Conservation (phyloP, 169 alveolate genomes). For the Plasmodium malariae region DNA sequence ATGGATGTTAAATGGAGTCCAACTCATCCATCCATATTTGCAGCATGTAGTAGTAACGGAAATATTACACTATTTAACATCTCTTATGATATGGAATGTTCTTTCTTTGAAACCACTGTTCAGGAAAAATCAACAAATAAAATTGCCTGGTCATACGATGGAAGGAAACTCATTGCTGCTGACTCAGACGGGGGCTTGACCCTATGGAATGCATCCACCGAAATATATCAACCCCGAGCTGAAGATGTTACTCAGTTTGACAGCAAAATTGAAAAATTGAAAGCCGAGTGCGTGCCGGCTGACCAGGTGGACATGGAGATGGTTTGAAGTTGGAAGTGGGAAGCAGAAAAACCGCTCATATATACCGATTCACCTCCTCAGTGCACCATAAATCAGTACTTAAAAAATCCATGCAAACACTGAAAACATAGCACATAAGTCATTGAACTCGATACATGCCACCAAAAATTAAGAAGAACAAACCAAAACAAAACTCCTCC, state of each 20-base stretch:
- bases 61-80: slow-evolving; percentile 50
- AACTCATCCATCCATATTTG: slow-evolving; percentile 56
- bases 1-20: slow-evolving; percentile 90
- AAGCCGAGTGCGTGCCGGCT: not conserved
- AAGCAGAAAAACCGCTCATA: not conserved
- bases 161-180: slow-evolving; percentile 59
- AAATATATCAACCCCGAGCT: slow-evolving; percentile 60
- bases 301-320: not conserved
- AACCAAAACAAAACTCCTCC: no score
- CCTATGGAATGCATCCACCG: slow-evolving; percentile 63
- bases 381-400: no score
- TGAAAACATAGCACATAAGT: not conserved
- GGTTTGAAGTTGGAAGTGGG: not conserved
- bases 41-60: slow-evolving; percentile 65
- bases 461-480: no score
- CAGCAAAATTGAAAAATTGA: slow-evolving; percentile 9
- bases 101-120: slow-evolving; percentile 42
- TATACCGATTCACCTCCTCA: no score
- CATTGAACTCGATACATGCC: no score
- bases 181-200: slow-evolving; percentile 50
- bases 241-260: slow-evolving; percentile 57
- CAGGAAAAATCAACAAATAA: slow-evolving; percentile 39
- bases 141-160: slow-evolving; percentile 75
- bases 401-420: not conserved
- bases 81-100: slow-evolving; percentile 36